Base-by-base conservation (phyloP, 495 filamentous ascomycete genomes). In the Hyaloscypha variabilis region DNA sequence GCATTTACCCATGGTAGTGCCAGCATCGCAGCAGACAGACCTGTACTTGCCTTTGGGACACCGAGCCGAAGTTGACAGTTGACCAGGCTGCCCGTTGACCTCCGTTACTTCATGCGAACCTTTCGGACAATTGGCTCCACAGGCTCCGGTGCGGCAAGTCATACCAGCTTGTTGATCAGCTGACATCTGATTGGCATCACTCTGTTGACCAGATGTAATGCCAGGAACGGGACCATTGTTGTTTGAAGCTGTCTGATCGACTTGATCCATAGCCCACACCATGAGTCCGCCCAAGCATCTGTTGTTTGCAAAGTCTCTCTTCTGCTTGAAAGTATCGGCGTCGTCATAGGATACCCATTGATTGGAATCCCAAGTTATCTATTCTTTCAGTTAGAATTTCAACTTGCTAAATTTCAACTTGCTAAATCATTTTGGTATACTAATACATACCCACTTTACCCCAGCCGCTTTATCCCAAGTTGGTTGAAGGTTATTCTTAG, bases 281-380 rank as follows among this genome's bases (percentile, higher is more conserved):
- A 83, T 76, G 1, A 75, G 58, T 21, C 81, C 79, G 4, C 77
- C 79, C 1, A 82, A 59, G 54, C 81, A 77, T 31, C 61, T 60
- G 13, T 62, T 51, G 51, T 69, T 73, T 8, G 77, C 77, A 63
- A 67, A 83, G 4, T 79, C 66, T 13, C 63, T 72, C 63, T 84
- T 85, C 34, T 74, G 13, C 31, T 72, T 30, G 26, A 77, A 69
- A 0, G 81, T 83, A 5, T 79, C 70, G 11, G 34, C 62, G 63
- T 83, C 75, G 51, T 83, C 81, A 62, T 73, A 81, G 0, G 75
- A 68, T 1, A 82, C 70, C 76, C 82, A 81, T 58, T 83, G 78
- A 49, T 81, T 75, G 0, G 46, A 56, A 25, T 74, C 75, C 53
- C 67, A 82, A 0, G 64, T 71, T 14, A 62, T 62, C 53, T 49